Base-by-base conservation (phyloP, 2,329 filamentous ascomycete genomes). In the Fusarium tjaetaba region DNA sequence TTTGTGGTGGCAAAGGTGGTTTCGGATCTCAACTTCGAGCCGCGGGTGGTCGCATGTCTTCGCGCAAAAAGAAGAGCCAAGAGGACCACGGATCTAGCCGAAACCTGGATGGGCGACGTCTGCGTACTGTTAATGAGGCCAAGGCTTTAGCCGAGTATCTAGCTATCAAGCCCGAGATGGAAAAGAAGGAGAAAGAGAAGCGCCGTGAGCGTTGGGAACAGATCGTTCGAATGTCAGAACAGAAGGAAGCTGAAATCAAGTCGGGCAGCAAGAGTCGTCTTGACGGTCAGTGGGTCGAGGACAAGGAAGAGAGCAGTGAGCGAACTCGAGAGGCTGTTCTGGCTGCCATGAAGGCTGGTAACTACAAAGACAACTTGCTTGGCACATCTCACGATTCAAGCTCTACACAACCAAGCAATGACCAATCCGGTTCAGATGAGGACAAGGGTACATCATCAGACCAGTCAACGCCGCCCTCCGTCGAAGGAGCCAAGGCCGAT, bases 11-110 rank as follows among this genome's bases (percentile, higher is more conserved):
- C 80, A 99, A 99, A 81, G 96, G 96, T 82, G 96, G 96, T 79
- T 99, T 99, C 81, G 96, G 96, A 61, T 98, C 96, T 4, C 97
- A 99, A 82, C 91, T 99, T 42, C 94, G 97, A 80, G 96, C 97
- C 1, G 96, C 96, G 7, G 96, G 97, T 80, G 96, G 97, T 45
- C 96, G 97, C 85, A 99, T 99, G 96, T 97, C 95, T 5, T 96
- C 94, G n/a, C 89, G 90, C 78, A 97, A 97, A 86, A 96, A 96
- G 87, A 92, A 92, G 79, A 92, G 92, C 63, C 90, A 93, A 77
- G 94, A 97, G 42, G 92, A 94, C 70, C 96, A 97, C 79, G 95
- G 91, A 30, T 98, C 95, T 5, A 97, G 94, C 80, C 91, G 96
- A 72, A 99, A 98, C 75, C 87, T 99, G 4, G 96, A 98, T 78